Evolutionary conservation across 495 filamentous ascomycete species (phyloP), one percentile per base, ranked within the genome.

Genomic region (Penicillium argentinense): DNA sequence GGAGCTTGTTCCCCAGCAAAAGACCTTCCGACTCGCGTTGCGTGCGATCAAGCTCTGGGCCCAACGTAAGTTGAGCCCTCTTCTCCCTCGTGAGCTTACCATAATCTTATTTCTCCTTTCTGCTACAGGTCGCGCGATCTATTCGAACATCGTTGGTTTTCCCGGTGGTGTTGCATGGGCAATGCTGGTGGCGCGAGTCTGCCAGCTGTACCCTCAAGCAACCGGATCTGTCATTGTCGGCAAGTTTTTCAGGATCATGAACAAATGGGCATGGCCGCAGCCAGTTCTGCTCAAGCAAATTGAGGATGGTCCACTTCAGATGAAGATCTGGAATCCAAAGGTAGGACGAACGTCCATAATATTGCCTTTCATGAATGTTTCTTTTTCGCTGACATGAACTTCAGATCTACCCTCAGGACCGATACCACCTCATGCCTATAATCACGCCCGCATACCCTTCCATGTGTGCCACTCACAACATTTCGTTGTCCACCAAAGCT

Each of bases 81-180:
- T 13, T 21, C 19, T 18, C 36, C 14, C 13, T 49, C 36, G 26
- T 16, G 39, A n/a, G 12, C 6, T 4, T n/a, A 17, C 37, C 3
- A 25, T 47, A 18, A 47, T n/a, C 11, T 26, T 22, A 23, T 14
- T 26, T 26, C n/a, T 11, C 9, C 7, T 26, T 22, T 26, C n/a
- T 41, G 39, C 11, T 7, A 45, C 37, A 85, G 81, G 73, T 11
- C 86, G 91, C 44, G 93, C 88, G 9, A 88, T 97, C 13, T 97
- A 97, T 62, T 87, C 89, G 40, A 96, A 96, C 56, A 87, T 98
- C 49, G 89, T 96, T 45, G 93, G 93, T 12, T 98, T 91, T 53
- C 95, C 93, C 8, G 93, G 93, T 47, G 93, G 93, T 69, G 90
- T 98, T 38, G 93, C 93, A 14, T 98, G 91, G 89, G 93, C 92